Percentiles rank a stretch among this genome's conserved stretches.
Conservation (phyloP, 495 filamentous ascomycete species). For the Baudoinia panamericana region DNA sequence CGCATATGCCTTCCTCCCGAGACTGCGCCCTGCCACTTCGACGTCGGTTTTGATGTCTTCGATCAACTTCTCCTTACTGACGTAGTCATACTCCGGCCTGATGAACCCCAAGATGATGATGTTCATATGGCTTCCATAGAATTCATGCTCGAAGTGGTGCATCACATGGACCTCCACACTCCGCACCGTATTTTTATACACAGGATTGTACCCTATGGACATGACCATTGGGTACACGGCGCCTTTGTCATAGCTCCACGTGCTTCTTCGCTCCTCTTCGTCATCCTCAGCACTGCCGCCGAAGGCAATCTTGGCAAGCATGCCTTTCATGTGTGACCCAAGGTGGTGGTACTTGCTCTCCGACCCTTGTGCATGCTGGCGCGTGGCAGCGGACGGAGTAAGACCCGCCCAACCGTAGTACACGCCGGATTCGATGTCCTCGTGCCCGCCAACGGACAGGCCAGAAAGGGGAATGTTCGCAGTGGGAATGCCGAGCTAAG, state of each 20-base stretch:
- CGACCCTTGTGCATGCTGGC: slow-evolving; percentile 7
- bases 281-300: neutral
- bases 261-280: neutral
- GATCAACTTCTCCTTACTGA: slow-evolving; percentile 64
- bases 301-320: neutral
- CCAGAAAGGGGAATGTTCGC: slow-evolving; percentile 85
- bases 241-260: neutral
- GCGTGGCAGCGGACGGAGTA: slow-evolving; percentile 11
- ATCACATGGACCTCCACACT: slow-evolving; percentile 89
- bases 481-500: slow-evolving; percentile 80
- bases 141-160: slow-evolving; percentile 57
- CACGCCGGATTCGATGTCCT: slow-evolving; percentile 58
- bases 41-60: slow-evolving; percentile 82
- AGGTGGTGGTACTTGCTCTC: slow-evolving; percentile 7
- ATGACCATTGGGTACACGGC: slow-evolving; percentile 76
- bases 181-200: slow-evolving; percentile 74
- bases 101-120: slow-evolving; percentile 76
- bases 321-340: neutral
- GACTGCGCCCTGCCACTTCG: slow-evolving; percentile 62
- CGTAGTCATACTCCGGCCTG: slow-evolving; percentile 79
- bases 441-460: slow-evolving; percentile 53
- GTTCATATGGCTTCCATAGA: slow-evolving; percentile 70
- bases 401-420: slow-evolving; percentile 84
- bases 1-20: slow-evolving; percentile 55
- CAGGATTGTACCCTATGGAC: slow-evolving; percentile 91